These are phyloP conservation scores for Fonsecaea nubica DNA, from an alignment of 2,329 filamentous ascomycete genomes.

Conservation along the genomic window DNA sequence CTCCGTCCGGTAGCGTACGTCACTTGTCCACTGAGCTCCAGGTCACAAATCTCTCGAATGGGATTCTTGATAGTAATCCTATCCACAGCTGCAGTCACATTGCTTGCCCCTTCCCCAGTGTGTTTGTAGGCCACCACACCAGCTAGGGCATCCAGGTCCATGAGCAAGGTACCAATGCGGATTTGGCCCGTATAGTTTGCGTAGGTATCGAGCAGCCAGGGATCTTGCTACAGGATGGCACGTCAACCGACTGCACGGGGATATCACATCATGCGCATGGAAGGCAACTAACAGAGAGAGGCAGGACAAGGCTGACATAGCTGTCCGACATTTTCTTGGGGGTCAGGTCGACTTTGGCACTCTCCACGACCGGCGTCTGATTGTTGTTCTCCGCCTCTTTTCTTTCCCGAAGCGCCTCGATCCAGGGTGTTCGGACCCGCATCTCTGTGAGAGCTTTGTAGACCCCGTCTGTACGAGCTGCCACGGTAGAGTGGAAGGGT, in stretches of 20 bases:
- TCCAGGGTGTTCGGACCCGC: constrained; percentile 70
- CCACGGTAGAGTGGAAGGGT: constrained; percentile 28
- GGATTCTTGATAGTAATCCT: constrained; percentile 72
- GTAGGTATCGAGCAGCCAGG: constrained; percentile 79
- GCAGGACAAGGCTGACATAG: constrained; percentile 67
- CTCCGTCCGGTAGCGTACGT: constrained; percentile 76
- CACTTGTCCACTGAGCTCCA: constrained; percentile 72
- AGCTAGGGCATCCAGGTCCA: constrained; percentile 79
- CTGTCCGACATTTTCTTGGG: constrained; percentile 75
- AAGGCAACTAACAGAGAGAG: constrained; percentile 34
- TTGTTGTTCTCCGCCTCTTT: constrained; percentile 50
- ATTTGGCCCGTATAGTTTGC: constrained; percentile 78
- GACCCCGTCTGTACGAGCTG: constrained; percentile 61
- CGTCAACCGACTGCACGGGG: constrained; percentile 46
- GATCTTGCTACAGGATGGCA: constrained; percentile 70
- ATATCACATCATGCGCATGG: constrained; percentile 6
- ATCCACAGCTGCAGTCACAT: constrained; percentile 69
- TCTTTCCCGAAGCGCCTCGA: constrained; percentile 67
- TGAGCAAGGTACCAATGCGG: constrained; percentile 73
- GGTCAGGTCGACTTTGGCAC: constrained; percentile 61
- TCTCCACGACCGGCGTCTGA: constrained; percentile 33
- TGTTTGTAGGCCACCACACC: constrained; percentile 79
- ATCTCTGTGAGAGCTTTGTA: constrained; percentile 65
- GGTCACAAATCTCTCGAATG: constrained; percentile 77
- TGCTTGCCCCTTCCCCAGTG: constrained; percentile 68